A percentile compares a stretch with the other conserved stretches of the same genome.
Evolutionary conservation across 805 yeast genomes (phyloP).

Genomic region (Saccharomyces mikatae): DNA sequence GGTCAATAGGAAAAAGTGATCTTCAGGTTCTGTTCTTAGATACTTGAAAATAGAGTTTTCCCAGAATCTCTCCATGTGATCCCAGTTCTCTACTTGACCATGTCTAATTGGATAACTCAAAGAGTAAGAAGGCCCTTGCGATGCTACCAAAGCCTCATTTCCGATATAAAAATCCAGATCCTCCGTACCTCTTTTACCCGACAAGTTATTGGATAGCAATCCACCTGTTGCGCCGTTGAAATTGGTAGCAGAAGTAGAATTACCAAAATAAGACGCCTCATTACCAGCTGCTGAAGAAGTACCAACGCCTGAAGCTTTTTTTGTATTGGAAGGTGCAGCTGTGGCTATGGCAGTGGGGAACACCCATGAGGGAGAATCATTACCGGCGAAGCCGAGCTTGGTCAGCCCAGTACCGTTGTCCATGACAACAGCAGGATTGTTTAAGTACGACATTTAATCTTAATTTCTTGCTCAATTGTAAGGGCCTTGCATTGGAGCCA

Average conservation of each 20-base stretch:
- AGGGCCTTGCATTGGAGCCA: neutral
- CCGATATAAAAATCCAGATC: conserved; percentile 93
- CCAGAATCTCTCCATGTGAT: conserved; percentile 99
- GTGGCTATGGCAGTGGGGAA: conserved; percentile 94
- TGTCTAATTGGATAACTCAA: conserved; percentile 89
- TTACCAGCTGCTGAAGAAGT: conserved; percentile 32
- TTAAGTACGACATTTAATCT: conserved; percentile 47
- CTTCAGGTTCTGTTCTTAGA: conserved; percentile 96
- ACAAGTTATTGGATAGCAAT: conserved; percentile 34
- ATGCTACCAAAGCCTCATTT: conserved; percentile 85
- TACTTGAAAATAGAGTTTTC: conserved; percentile 94
- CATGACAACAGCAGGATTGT: conserved; percentile 93
- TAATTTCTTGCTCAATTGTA: conserved; percentile 3
- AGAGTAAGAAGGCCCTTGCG: conserved; percentile 85
- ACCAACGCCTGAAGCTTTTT: conserved; percentile 23
- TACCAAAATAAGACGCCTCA: conserved; percentile 26
- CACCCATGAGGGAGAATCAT: conserved; percentile 93
- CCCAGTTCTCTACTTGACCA: conserved; percentile 99
- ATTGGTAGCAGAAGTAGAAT: conserved; percentile 32
- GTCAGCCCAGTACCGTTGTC: conserved; percentile 98
- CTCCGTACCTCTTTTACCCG: conserved; percentile 80
- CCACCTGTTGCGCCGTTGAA: conserved; percentile 23
- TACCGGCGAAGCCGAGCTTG: conserved; percentile 96
- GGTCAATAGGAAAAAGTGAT: conserved; percentile 87
- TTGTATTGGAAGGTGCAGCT: conserved; percentile 39